Base-by-base conservation (phyloP, 495 filamentous ascomycete genomes). In the Penicillium lagena region DNA sequence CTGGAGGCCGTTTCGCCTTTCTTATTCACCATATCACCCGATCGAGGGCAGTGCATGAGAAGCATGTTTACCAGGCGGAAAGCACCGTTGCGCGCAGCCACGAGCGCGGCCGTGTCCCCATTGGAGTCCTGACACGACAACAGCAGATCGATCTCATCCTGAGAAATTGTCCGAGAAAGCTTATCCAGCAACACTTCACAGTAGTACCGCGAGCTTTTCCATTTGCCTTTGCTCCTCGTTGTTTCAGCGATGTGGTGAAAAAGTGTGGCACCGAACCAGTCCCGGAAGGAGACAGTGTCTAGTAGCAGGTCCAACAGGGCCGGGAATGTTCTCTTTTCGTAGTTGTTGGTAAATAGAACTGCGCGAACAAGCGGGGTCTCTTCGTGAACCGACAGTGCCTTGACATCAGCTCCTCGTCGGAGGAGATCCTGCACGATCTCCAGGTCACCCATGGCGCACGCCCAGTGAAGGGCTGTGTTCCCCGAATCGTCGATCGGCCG, bases 321-420 rank as follows among this genome's bases (percentile, higher is more conserved):
- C 1, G 86, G 81, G 62, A 97, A 95, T 1, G 86, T 89, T 41
- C 85, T 73, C 61, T 87, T 93, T 54, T 96, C 91, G 62, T 85
- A 89, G 55, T 91, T 94, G 60, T 98, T 98, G 31, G 90, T 96
- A 56, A 97, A 98, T 44, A 90, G 72, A 28, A 97, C 90, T 12
- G 86, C 84, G n/a, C 90, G 83, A 74, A 97, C 95, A 37, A 98
- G 76, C 0, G 94, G 90, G 0, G 94, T 96, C 64, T 97, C 93
- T 42, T 90, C 90, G 39, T 87, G 83, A 13, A 79, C 68, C 35
- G 90, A 91, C 38, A 80, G 71, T 7, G 77, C 73, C 29, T 78
- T 78, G 11, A 66, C 40, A 42, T 80, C 78, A 9, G 90, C 90
- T 30, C 82, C 81, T 41, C 87, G 86, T 10, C 77, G 75, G 46